Evolutionary conservation across 2,329 filamentous ascomycete species (phyloP), one percentile per base, ranked within the genome.

Genomic region (Cordyceps pruinosa): DNA sequence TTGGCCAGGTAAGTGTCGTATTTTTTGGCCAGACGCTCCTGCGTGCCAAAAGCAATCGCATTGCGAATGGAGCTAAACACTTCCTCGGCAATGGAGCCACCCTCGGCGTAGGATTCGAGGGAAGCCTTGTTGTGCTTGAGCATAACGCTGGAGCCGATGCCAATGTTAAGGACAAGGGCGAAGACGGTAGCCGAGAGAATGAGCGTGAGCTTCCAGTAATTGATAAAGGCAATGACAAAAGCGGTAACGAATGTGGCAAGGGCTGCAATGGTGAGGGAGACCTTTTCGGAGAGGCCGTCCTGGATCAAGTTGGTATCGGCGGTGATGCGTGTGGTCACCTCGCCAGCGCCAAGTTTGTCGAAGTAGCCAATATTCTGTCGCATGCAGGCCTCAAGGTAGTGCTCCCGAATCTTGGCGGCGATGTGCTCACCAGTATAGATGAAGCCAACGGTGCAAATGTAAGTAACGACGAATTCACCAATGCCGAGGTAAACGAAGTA

Each of bases 1-100:
- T 82, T 79, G 44, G 73, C 72, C 32, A 97, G 77, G 69, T 96
- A 89, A 2, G 68, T 69, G 64, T 96, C 89, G 68, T 97, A 97
- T 70, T 93, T 87, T 61, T 81, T 81, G 12, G 93, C 90, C n/a
- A 97, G 81, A 61, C 93, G 91, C 57, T 93, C 88, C 71, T 97
- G 92, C 0, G 92, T 97, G 44, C 90, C 90, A 66, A 97, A 99
- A 30, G 94, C 94, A 8, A 90, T 85, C 7, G 93, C 89, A 67
- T 96, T 97, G 61, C 94, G 86, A 63, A 97, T 88, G 1, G 92
- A 97, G 70, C 90, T 92, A 66, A 99, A 82, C 55, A 97, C 93
- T 73, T 99, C 94, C 68, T 97, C 94, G 4, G 90, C 93, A 13
- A 97, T 82, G 2, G 87, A 92, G 57, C 92, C 93, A 61, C 92